phyloP scores from a whole-genome alignment of 345 rosid genomes.

The Isatis tinctoria region DNA sequence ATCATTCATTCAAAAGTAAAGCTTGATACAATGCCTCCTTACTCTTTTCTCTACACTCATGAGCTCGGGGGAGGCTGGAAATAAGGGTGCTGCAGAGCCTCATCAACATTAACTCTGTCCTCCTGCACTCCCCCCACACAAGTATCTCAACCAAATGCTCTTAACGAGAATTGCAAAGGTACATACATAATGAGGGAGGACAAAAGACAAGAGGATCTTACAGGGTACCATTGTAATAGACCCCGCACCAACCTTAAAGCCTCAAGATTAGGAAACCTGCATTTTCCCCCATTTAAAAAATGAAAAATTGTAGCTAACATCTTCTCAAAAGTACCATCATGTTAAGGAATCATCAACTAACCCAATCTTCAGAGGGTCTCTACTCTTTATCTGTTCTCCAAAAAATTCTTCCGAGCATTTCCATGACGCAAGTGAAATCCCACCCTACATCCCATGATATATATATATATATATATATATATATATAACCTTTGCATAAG shows the following conservation, averaged over 20 bases:
- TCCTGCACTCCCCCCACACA: slow-evolving; percentile 38
- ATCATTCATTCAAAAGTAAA: neutral
- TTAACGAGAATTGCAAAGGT: neutral
- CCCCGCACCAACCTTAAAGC: slow-evolving; percentile 85
- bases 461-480: neutral
- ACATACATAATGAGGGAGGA: neutral
- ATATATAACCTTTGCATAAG: neutral
- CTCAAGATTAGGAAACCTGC: slow-evolving; percentile 79
- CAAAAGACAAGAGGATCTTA: slow-evolving; percentile 35
- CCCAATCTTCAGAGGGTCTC: slow-evolving; percentile 92
- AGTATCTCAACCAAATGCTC: neutral
- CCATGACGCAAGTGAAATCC: slow-evolving; percentile 86
- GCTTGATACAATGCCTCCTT: too few relatives aligned
- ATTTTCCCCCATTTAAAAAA: neutral
- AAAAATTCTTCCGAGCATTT: slow-evolving; percentile 93
- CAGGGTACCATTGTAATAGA: slow-evolving; percentile 80
- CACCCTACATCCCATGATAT: slow-evolving; percentile 41
- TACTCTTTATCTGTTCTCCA: slow-evolving; percentile 65
- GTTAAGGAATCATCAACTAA: slow-evolving; percentile 24
- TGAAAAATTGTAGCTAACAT: neutral
- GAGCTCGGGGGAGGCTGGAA: slow-evolving; percentile 46
- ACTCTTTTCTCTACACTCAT: slow-evolving; percentile 5
- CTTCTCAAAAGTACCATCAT: neutral
- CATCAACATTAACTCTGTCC: slow-evolving; percentile 60
- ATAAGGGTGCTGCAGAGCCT: slow-evolving; percentile 83